These are phyloP conservation scores for Phyllosticta citrichinensis DNA, from an alignment of 2,329 filamentous ascomycete species.

Conservation along the genomic window DNA sequence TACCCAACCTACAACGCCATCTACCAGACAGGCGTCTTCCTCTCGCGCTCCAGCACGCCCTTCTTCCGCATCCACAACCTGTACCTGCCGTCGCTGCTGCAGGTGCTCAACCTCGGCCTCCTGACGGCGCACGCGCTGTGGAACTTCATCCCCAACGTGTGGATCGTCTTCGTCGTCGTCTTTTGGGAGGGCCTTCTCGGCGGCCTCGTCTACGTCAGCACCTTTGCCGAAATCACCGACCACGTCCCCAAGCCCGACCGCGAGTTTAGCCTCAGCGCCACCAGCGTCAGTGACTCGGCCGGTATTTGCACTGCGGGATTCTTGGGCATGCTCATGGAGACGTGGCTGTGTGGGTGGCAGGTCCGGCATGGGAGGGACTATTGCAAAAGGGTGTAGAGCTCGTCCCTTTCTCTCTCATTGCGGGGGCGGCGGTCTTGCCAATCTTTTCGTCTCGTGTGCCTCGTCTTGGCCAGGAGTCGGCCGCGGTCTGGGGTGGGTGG, in stretches of 20 bases:
- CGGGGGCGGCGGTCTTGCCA: not conserved
- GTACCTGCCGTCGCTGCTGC: constrained; percentile 73
- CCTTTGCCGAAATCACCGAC: constrained; percentile 89
- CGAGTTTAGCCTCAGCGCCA: constrained; percentile 84
- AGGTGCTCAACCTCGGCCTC: constrained; percentile 65
- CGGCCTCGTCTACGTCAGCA: constrained; percentile 89
- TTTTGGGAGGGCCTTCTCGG: constrained; percentile 94
- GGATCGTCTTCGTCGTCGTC: constrained; percentile 71
- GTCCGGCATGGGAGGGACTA: constrained; percentile 64
- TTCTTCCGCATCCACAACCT: constrained; percentile 73
- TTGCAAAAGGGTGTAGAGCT: constrained; percentile 22
- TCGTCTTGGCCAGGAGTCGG: not conserved
- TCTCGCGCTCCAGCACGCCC: constrained; percentile 83
- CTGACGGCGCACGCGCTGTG: constrained; percentile 68
- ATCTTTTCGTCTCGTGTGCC: not conserved
- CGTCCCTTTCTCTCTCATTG: not conserved
- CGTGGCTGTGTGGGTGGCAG: constrained; percentile 74
- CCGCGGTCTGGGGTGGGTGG: too few relatives aligned
- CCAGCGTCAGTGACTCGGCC: constrained; percentile 82
- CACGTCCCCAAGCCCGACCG: constrained; percentile 65
- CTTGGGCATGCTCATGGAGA: constrained; percentile 72
- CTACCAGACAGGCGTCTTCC: constrained; percentile 90
- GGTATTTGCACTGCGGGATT: constrained; percentile 87
- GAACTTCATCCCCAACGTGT: constrained; percentile 75
- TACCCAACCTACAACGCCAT: constrained; percentile 93